Conservation (phyloP, 805 yeast species). For the Candida awuae region DNA sequence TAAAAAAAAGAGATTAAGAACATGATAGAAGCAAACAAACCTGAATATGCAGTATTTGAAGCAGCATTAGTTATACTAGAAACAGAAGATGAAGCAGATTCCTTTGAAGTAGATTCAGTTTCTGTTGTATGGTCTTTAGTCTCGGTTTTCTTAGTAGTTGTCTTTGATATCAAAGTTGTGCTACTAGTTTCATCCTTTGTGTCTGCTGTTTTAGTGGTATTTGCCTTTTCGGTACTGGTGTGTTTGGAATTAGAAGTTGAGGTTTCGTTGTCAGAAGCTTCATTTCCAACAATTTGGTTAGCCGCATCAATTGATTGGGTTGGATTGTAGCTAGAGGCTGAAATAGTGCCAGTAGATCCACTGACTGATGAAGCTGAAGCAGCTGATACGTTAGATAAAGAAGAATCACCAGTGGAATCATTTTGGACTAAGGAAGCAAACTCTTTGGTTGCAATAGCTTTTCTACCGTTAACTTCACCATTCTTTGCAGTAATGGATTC, state of each 20-base stretch:
- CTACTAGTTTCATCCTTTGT: neutral
- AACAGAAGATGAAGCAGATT: neutral
- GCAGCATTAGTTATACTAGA: neutral
- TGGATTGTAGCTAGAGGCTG: neutral
- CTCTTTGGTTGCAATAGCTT: conserved; percentile 36
- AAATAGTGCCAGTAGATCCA: too few relatives aligned
- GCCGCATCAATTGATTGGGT: neutral
- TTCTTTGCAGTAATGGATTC: conserved; percentile 46
- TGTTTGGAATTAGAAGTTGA: too few relatives aligned
- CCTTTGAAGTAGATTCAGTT: neutral
- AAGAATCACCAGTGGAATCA: neutral
- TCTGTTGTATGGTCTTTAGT: neutral
- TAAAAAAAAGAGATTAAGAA: neutral
- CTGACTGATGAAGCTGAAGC: neutral
- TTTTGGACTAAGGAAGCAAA: conserved; percentile 30
- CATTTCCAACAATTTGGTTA: neutral
- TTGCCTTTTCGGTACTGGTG: too few relatives aligned
- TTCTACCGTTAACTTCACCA: conserved; percentile 59
- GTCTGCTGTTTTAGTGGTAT: too few relatives aligned
- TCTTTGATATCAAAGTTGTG: neutral
- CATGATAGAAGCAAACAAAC: neutral
- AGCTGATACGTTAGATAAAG: neutral
- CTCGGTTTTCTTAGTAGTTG: neutral
- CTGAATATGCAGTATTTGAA: neutral
- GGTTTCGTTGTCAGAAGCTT: too few relatives aligned